Base-by-base conservation (phyloP, 1,139 yeast species). In the Zygosaccharomyces pseudobailii region DNA sequence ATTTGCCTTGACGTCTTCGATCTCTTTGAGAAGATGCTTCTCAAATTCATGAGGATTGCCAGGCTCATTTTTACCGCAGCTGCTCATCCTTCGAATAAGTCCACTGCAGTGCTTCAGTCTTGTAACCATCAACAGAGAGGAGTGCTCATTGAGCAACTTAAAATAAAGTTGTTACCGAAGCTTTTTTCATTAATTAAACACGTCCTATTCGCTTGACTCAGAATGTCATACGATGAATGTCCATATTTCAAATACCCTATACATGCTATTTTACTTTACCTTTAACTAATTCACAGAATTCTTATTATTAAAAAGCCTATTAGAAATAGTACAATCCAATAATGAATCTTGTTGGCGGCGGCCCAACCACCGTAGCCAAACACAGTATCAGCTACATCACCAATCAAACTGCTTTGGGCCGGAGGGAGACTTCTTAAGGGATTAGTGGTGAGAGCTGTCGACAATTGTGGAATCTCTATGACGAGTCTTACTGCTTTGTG, bases 401-500 rank as follows among this genome's bases (percentile, higher is more conserved):
- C 49, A 22, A 40, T 36, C 24, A 35, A 38, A 6, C 20, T 31
- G 27, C 44, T 45, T 17, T 40, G 42, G 5, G 38, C 10, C 3
- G 42, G 38, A 10, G 33, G 25, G n/a, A 40, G 23, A 24, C 28
- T 37, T 10, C 34, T 35, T 32, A 38, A 34, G 20, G 43, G 38
- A 8, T 28, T 34, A 24, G 45, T 34, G 22, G 28, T 28, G 5
- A 40, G 10, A n/a, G 32, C 37, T 6, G 42, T 19, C 4, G 40
- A 34, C 17, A 43, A 22, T 20, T 46, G 48, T 4, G 63, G 57
- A 3, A 62, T 51, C n/a, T 49, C 47, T 1, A 66, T 28, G 3
- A 47, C 50, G 5, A 69, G 46, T 17, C 45, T 46, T 3, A 69
- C 72, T 1, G 71, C 68, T 42, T 64, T 62, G 50, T 69, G 73